Conservation (phyloP, 129 eudicot species). For the Cynara cardunculus region DNA sequence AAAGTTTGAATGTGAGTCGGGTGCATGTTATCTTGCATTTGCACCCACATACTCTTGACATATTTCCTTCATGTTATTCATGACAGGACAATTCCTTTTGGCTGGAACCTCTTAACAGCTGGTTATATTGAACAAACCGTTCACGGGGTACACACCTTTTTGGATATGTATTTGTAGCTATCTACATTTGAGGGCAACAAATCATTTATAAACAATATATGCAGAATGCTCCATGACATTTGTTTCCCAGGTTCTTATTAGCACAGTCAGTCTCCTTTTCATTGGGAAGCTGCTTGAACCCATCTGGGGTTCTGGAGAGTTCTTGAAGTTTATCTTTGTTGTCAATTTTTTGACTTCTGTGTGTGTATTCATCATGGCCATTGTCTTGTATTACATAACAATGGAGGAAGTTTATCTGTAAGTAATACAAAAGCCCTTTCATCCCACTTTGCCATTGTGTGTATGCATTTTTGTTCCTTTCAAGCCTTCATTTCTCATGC, state of each 20-base stretch:
- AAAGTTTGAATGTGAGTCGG: background rate
- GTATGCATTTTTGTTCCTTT: background rate
- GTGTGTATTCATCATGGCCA: constrained; percentile 70
- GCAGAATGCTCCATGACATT: constrained; percentile 1
- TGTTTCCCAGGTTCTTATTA: constrained; percentile 55
- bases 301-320: constrained; percentile 88
- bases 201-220: background rate
- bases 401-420: constrained; percentile 75
- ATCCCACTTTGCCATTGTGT: background rate
- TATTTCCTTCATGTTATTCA: constrained; percentile 1
- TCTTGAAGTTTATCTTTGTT: constrained; percentile 73
- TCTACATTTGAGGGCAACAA: background rate
- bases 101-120: constrained; percentile 85
- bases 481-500: background rate
- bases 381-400: constrained; percentile 64
- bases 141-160: constrained; percentile 52
- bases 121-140: constrained; percentile 71
- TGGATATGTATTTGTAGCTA: background rate
- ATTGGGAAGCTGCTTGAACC: constrained; percentile 87
- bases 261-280: constrained; percentile 70
- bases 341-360: constrained; percentile 72
- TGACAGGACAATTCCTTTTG: constrained; percentile 83
- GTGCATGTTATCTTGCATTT: background rate
- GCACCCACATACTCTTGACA: background rate
- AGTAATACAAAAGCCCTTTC: constrained; percentile 25